Percentiles rank a stretch among this genome's conserved stretches.
Conservation (phyloP, 1,284 basidiomycete genomes). For the Ustilago shanxiensis region DNA sequence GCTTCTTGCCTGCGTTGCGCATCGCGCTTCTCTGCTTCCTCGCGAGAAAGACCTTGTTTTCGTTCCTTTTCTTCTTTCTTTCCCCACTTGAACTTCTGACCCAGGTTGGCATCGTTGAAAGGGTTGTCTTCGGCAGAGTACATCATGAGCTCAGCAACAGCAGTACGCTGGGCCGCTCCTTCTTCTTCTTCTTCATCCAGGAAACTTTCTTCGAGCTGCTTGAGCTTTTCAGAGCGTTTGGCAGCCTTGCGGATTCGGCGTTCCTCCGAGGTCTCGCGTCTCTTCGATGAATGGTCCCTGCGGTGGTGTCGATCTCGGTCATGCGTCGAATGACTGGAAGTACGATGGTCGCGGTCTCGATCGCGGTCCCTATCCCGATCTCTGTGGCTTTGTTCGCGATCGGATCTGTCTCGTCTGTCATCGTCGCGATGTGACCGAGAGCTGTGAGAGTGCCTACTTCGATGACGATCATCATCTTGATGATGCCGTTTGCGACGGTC, state of each 20-base stretch:
- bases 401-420: constrained; percentile 17
- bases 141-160: constrained; percentile 65
- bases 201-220: constrained; percentile 38
- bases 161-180: constrained; percentile 53
- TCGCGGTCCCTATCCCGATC: constrained; percentile 22
- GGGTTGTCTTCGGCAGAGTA: constrained; percentile 96
- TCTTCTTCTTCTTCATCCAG: constrained; percentile 42
- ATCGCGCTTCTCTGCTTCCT: constrained; percentile 85
- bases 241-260: constrained; percentile 59
- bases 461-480: constrained; percentile 21
- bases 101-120: constrained; percentile 94
- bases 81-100: constrained; percentile 96
- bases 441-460: constrained; percentile 16
- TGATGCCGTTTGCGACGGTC: constrained; percentile 37
- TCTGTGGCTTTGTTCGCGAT: constrained; percentile 28
- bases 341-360: constrained; percentile 14
- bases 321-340: constrained; percentile 28
- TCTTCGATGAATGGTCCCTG: constrained; percentile 26
- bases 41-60: constrained; percentile 84
- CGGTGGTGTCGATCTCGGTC: constrained; percentile 27
- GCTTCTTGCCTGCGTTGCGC: constrained; percentile 86
- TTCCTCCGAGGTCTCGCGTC: constrained; percentile 56
- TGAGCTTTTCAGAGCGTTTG: constrained; percentile 47
- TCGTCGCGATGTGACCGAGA: constrained; percentile 23
- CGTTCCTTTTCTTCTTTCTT: constrained; percentile 97